Evolutionary conservation across 805 yeast species (phyloP), one percentile per base, ranked within the genome.

Genomic region (Saccharomycopsis selenospora): DNA sequence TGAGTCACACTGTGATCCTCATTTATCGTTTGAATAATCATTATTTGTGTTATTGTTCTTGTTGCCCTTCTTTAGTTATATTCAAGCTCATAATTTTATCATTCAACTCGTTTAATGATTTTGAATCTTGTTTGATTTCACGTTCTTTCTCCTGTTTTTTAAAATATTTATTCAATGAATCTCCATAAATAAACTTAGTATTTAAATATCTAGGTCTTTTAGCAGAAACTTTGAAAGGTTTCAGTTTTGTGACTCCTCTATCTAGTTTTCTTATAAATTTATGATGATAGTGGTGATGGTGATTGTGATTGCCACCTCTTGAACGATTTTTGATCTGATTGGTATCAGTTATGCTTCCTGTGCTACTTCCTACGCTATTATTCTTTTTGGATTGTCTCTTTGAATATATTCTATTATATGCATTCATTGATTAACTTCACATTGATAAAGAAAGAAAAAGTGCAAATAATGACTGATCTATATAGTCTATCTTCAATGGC

Each of bases 161-260:
- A 13, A 14, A 17, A n/a, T 18, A 14, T 42, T 18, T 24, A 11
- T 42, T 42, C 10, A 42, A 25, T 42, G 33, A 4, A 13, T 42
- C 33, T 4, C 44, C 44, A 28, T 42, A 42, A 7, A 24, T 7
- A 11, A 18, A 25, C 33, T 42, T 42, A 17, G 44, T 28, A 13
- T 14, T 10, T 28, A 25, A 10, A 11, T 42, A 42, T 14, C 44
- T 10, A 18, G 44, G 44, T 14, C 44, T 25, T 17, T 11, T 23
- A 4, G 20, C 38, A 14, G 38, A 33, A 11, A 42, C 44, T 18
- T 18, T 42, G 20, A 24, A 42, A 20, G n/a, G 38, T 33, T 33
- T 28, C 17, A 10, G 38, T 6, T 11, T 7, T 27, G 29, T 27
- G 29, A 11, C 11, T 7, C 29, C 11, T 27, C 29, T 27, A 27